Conservation (phyloP, 1,284 basidiomycete genomes). For the Ceratobasidium sp. region DNA sequence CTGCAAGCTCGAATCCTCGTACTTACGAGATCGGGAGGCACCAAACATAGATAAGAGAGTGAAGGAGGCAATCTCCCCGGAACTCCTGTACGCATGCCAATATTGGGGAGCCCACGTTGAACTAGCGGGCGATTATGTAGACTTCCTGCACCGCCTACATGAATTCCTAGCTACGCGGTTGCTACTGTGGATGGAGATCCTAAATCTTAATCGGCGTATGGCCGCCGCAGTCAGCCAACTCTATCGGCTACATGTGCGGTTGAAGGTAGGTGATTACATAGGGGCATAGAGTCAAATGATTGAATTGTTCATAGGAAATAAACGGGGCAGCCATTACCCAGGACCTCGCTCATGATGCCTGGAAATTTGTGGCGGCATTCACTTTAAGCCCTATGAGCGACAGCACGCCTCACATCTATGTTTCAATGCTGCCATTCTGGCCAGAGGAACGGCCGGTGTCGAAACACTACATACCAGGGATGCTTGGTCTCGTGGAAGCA, state of each 20-base stretch:
- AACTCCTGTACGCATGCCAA: neutral
- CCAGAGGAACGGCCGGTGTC: neutral
- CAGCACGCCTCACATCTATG: constrained; percentile 9
- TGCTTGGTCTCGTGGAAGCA: neutral
- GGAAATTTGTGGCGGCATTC: neutral
- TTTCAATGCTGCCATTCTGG: neutral
- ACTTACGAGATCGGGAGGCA: neutral
- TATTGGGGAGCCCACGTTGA: neutral
- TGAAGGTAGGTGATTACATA: neutral
- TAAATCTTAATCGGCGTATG: neutral
- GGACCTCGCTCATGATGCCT: too few species aligned
- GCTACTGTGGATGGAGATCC: constrained; percentile 3
- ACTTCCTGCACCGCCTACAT: neutral
- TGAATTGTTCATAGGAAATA: too few species aligned
- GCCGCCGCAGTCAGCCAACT: neutral
- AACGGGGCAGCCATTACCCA: too few species aligned
- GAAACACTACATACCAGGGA: neutral
- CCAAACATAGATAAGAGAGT: neutral
- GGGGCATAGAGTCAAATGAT: too few species aligned
- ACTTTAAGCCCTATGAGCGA: neutral
- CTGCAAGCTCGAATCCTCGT: neutral
- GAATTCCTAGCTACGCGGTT: neutral
- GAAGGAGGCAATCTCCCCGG: neutral
- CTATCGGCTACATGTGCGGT: neutral
- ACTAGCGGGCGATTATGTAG: too few species aligned